phyloP scores from a whole-genome alignment of 768 basidiomycete genomes.

The Boletus tylopilopsis region DNA sequence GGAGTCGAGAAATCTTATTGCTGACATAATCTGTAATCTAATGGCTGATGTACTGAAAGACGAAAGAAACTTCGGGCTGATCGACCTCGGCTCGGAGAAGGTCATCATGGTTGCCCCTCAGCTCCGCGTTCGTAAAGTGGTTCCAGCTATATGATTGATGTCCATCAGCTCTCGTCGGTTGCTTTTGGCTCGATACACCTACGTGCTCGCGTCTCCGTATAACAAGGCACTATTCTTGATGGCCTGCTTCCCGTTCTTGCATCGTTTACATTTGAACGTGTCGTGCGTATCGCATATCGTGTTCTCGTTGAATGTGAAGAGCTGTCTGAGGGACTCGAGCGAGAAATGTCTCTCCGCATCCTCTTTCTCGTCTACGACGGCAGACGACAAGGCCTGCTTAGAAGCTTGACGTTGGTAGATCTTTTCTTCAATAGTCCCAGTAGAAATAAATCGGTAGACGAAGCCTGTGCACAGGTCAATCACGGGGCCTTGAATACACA shows the following conservation, averaged over 20 bases:
- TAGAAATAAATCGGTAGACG: slow-evolving; percentile 96
- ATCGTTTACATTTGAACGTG: slow-evolving; percentile 95
- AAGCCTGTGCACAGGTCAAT: slow-evolving; percentile 56
- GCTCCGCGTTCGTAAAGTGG: slow-evolving; percentile 86
- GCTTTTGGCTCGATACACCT: slow-evolving; percentile 36
- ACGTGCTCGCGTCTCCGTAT: slow-evolving; percentile 98
- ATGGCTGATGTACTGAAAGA: slow-evolving; percentile 95
- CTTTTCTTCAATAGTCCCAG: slow-evolving; percentile 98
- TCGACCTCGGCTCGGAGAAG: slow-evolving; percentile 88
- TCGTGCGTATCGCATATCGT: slow-evolving; percentile 95
- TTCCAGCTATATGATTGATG: slow-evolving; percentile 75
- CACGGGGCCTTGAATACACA: background rate
- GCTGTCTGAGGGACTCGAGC: slow-evolving; percentile 77
- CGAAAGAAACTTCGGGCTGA: slow-evolving; percentile 82
- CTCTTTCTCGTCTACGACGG: slow-evolving; percentile 97
- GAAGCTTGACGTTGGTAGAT: slow-evolving; percentile 97
- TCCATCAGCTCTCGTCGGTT: background rate
- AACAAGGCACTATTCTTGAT: slow-evolving; percentile 81
- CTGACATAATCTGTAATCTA: slow-evolving; percentile 30
- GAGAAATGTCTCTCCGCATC: slow-evolving; percentile 96
- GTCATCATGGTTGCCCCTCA: slow-evolving; percentile 93
- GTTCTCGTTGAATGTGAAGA: slow-evolving; percentile 87
- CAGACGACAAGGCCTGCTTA: slow-evolving; percentile 94
- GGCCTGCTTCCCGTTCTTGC: slow-evolving; percentile 79
- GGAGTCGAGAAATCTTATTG: slow-evolving; percentile 1